Evolutionary conservation across 305 asterid genomes (phyloP), one percentile per base, ranked within the genome.

Genomic region (Rubia tinctorum): DNA sequence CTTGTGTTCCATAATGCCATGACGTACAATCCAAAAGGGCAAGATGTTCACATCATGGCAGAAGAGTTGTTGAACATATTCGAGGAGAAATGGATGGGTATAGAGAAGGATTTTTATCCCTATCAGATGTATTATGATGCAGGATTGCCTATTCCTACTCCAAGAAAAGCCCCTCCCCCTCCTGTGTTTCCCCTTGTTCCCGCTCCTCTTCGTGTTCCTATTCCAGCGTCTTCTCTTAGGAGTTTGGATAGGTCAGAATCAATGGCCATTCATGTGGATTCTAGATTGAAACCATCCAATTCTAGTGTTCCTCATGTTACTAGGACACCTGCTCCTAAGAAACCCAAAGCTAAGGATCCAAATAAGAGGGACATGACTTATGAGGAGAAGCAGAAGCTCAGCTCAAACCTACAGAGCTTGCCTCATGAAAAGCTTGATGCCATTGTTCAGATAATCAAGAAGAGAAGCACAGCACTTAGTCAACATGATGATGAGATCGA

Each of bases 1-100:
- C 87, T 85, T 53, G 86, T 83, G n/a, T 85, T 85, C 70, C 78
- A 71, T 55, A 85, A 83, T 79, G 87, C 87, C 20, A 85, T 82
- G 88, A 80, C 82, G 7, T 85, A 85, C 83, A 85, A 85, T 55
- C 86, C 86, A 0, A 73, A 79, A 71, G 89, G 89, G 39, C 89
- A 85, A 73, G 89, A 83, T 73, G 89, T 85, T 58, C 85, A 85
- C 51, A 39, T 69, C 34, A 85, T 85, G 87, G 89, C 89, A 42
- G 87, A 85, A 62, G 84, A 83, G 39, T 72, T 85, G 61, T 80
- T 80, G 34, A 66, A 73, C 23, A 83, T 85, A 71, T 85, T 85
- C 71, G 87, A 85, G 78, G 87, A 83, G 71, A 79, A 67, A 73
- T 85, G 89, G 89, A 74, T 73, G 3, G 71, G 63, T 45, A 79